These are phyloP conservation scores for Xerocomellus dryophilus DNA, from an alignment of 768 basidiomycete genomes.

Conservation along the genomic window DNA sequence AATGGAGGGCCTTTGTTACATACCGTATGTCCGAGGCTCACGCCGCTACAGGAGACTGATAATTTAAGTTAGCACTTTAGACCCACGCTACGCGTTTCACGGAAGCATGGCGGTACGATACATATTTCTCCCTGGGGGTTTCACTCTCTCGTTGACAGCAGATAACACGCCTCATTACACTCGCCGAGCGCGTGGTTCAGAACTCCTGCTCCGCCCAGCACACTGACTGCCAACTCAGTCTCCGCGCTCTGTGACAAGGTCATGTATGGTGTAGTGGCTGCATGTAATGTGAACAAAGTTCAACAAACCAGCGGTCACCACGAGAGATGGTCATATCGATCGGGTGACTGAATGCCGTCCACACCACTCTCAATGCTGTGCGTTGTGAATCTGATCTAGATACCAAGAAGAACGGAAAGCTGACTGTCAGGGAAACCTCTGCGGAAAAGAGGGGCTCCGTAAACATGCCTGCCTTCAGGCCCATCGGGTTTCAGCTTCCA, in stretches of 20 bases:
- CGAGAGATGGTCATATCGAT: not conserved
- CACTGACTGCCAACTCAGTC: not conserved
- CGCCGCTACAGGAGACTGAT: not conserved
- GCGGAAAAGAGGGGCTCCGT: conserved; percentile 11
- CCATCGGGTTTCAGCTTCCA: conserved; percentile 7
- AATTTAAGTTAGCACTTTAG: not conserved
- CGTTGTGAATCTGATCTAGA: conserved; percentile 1
- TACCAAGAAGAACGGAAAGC: conserved; percentile 8
- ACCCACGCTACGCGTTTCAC: not conserved
- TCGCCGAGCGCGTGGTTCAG: not conserved
- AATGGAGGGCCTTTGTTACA: not conserved
- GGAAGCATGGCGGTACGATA: not conserved
- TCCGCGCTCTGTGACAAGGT: not conserved
- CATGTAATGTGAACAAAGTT: not conserved
- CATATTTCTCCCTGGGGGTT: not conserved
- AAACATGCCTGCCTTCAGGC: not conserved
- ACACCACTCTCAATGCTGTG: conserved; percentile 4
- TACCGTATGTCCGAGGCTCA: not conserved
- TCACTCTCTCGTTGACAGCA: not conserved
- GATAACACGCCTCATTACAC: not conserved
- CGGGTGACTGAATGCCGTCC: not conserved
- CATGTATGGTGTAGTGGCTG: not conserved
- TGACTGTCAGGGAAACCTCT: conserved; percentile 8
- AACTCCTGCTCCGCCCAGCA: not conserved
- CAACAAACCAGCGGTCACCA: not conserved